Evolutionary conservation across 164 flowering plant species (phyloP).

Genomic region (Santalum album): DNA sequence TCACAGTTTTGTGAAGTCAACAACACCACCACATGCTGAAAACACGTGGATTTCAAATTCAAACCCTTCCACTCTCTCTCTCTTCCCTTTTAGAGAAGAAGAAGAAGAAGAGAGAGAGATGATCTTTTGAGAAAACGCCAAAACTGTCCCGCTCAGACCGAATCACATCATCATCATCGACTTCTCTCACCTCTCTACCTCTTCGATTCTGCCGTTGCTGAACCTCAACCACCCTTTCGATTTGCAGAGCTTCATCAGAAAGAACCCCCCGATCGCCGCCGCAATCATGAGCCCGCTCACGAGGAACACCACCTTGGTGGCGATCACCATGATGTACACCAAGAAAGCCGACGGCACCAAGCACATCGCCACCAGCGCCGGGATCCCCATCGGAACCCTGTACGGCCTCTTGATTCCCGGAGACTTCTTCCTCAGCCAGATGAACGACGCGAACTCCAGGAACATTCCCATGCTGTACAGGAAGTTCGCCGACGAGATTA

Average conservation of each 20-base stretch:
- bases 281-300: constrained; percentile 43
- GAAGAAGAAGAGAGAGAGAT: too few relatives aligned
- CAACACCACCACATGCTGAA: too few relatives aligned
- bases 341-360: constrained; percentile 45
- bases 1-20: too few relatives aligned
- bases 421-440: constrained; percentile 43
- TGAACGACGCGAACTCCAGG: constrained; percentile 44
- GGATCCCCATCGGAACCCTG: constrained; percentile 30
- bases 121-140: too few relatives aligned
- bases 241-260: constrained; percentile 32
- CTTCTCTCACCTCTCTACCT: too few relatives aligned
- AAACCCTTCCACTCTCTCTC: too few relatives aligned
- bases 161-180: too few relatives aligned
- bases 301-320: constrained; percentile 29
- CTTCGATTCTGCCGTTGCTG: constrained; percentile 4
- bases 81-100: too few relatives aligned
- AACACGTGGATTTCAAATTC: too few relatives aligned
- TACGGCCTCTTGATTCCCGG: constrained; percentile 40
- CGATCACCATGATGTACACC: constrained; percentile 30
- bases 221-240: constrained; percentile 24
- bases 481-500: constrained; percentile 46
- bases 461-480: constrained; percentile 57
- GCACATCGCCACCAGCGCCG: constrained; percentile 37
- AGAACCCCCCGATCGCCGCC: constrained; percentile 39
- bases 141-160: too few relatives aligned